phyloP scores from a whole-genome alignment of 2,329 filamentous ascomycete species.

The Botrytis aclada region DNA sequence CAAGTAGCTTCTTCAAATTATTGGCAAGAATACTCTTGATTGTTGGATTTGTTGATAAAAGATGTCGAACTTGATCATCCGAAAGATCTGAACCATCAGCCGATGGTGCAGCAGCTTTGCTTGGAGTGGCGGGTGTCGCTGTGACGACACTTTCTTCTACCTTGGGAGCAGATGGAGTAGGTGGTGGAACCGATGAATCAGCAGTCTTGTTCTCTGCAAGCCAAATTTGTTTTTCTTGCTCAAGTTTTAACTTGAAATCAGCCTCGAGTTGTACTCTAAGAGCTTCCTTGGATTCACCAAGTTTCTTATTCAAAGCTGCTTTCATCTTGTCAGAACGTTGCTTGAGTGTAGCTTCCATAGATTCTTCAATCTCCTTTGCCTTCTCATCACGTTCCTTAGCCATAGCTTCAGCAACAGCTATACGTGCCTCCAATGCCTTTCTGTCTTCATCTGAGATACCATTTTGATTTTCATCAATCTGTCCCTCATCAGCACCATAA shows the following conservation, averaged over 20 bases:
- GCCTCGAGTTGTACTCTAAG: constrained; percentile 52
- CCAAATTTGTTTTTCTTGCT: constrained; percentile 63
- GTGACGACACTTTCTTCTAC: constrained; percentile 23
- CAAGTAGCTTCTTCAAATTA: constrained; percentile 64
- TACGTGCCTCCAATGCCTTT: constrained; percentile 59
- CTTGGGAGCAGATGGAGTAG: constrained; percentile 40
- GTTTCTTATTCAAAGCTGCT: constrained; percentile 62
- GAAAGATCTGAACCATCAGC: constrained; percentile 18
- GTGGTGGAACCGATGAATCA: constrained; percentile 36
- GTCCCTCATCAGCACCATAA: constrained; percentile 55
- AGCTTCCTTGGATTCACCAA: constrained; percentile 52
- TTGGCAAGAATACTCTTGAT: constrained; percentile 45
- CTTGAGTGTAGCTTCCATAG: constrained; percentile 59
- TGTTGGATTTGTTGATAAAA: constrained; percentile 53
- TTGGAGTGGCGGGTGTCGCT: constrained; percentile 27
- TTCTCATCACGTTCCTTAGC: constrained; percentile 64
- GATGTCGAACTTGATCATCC: constrained; percentile 55
- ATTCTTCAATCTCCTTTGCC: constrained; percentile 55
- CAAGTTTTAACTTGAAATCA: constrained; percentile 49
- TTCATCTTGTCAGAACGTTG: constrained; percentile 68
- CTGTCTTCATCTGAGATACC: constrained; percentile 55
- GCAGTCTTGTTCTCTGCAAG: constrained; percentile 49
- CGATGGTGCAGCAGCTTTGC: constrained; percentile 20
- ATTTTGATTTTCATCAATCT: constrained; percentile 46
- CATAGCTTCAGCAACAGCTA: constrained; percentile 58